Conservation (phyloP, 2,329 filamentous ascomycete species). For the Ascochyta koolunga region DNA sequence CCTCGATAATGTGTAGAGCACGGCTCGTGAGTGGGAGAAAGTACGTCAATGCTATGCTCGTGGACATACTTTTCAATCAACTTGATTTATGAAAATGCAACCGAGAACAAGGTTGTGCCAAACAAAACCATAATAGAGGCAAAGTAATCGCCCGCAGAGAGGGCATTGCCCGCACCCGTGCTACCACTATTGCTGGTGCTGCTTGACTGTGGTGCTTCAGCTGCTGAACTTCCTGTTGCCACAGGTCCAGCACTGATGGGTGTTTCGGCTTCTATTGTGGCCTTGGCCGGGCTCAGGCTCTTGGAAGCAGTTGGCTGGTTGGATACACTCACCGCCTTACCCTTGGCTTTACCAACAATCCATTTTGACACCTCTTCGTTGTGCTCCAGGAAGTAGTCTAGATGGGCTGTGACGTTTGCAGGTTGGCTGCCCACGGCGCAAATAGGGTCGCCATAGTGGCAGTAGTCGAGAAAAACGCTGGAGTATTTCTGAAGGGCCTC, state of each 20-base stretch:
- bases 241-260: slow-evolving; percentile 4
- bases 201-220: slow-evolving; percentile 15
- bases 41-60: no score
- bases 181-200: slow-evolving; percentile 1
- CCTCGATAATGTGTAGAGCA: no score
- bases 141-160: not conserved
- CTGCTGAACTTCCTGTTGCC: slow-evolving; percentile 16
- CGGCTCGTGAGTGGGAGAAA: no score
- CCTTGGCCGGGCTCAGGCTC: slow-evolving; percentile 3
- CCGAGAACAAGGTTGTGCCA: slow-evolving; percentile 6
- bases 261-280: slow-evolving; percentile 1
- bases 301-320: slow-evolving; percentile 14
- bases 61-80: no score
- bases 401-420: slow-evolving; percentile 61
- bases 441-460: slow-evolving; percentile 66
- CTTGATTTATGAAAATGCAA: slow-evolving; percentile 2
- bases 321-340: slow-evolving; percentile 17
- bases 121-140: not conserved
- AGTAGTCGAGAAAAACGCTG: slow-evolving; percentile 65
- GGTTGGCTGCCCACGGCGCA: slow-evolving; percentile 63
- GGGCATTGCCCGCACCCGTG: slow-evolving; percentile 8
- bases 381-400: slow-evolving; percentile 59
- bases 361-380: slow-evolving; percentile 31
- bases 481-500: slow-evolving; percentile 23
- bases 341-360: slow-evolving; percentile 25